A percentile compares a stretch with the other conserved stretches of the same genome.
These are phyloP conservation scores for Adansonia digitata DNA, from an alignment of 345 rosid species.

Conservation along the genomic window DNA sequence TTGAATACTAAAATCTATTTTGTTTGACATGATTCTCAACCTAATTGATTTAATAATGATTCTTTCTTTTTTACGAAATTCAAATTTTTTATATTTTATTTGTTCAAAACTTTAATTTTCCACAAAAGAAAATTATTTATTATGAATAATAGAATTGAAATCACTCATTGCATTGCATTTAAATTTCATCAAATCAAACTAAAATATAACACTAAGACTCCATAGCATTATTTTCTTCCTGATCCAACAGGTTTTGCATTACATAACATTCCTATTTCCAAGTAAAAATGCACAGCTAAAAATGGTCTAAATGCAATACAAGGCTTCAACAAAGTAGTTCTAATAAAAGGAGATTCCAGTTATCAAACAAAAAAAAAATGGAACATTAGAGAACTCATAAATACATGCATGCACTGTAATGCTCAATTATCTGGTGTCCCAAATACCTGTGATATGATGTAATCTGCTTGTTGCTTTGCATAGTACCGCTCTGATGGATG, in stretches of 20 bases:
- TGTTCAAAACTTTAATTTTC: neutral
- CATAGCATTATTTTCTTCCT: neutral
- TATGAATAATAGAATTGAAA: neutral
- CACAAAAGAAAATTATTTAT: neutral
- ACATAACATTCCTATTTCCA: neutral
- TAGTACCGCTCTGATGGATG: constrained; percentile 93
- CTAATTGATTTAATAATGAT: neutral
- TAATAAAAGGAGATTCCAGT: neutral
- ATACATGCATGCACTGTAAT: neutral
- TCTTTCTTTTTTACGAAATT: neutral
- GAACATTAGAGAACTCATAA: neutral
- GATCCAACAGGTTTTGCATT: neutral
- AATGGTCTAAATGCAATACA: neutral
- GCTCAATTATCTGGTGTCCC: neutral
- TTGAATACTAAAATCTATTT: neutral
- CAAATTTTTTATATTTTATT: neutral
- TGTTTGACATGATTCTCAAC: neutral
- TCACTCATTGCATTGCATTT: neutral
- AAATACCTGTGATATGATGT: constrained; percentile 79
- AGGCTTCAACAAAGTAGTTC: neutral
- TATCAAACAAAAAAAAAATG: neutral
- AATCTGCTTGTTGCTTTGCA: constrained; percentile 93
- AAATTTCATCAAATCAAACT: neutral
- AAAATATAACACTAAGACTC: neutral
- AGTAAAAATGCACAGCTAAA: neutral